These are phyloP conservation scores for Pyricularia grisea DNA, from an alignment of 2,329 filamentous ascomycete genomes.

Conservation along the genomic window DNA sequence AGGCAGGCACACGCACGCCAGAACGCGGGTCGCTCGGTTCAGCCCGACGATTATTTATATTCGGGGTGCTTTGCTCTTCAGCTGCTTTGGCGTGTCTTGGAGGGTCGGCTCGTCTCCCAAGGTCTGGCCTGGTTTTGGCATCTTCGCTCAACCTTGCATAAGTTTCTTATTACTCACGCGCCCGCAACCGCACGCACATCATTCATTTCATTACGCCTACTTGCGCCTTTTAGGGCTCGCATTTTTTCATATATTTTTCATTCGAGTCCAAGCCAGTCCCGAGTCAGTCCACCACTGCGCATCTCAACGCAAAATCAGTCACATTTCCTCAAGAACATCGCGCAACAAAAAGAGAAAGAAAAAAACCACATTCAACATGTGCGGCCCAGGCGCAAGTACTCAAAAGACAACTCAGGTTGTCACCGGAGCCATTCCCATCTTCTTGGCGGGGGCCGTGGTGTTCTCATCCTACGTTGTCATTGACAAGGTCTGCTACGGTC, in stretches of 20 bases:
- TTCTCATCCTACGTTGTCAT: slow-evolving; percentile 67
- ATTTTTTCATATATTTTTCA: neutral
- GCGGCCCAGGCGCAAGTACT: slow-evolving; percentile 2
- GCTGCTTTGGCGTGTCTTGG: neutral
- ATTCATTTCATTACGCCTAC: neutral
- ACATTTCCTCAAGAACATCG: neutral
- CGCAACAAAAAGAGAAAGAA: neutral
- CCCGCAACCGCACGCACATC: no score
- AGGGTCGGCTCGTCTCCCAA: neutral
- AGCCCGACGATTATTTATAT: neutral
- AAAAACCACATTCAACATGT: neutral
- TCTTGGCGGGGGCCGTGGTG: slow-evolving; percentile 56
- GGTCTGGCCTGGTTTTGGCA: neutral
- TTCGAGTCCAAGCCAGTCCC: neutral
- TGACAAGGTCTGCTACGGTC: neutral
- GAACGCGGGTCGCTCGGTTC: neutral
- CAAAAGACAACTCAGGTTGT: neutral
- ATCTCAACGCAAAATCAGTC: neutral
- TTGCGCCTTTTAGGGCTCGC: neutral
- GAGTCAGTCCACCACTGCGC: no score
- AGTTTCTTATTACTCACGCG: neutral
- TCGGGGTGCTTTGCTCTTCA: neutral
- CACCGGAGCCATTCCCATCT: slow-evolving; percentile 57
- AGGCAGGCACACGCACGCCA: no score
- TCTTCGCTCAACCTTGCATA: neutral